Conservation (phyloP, 306 rosid species). For the Argentina anserina region DNA sequence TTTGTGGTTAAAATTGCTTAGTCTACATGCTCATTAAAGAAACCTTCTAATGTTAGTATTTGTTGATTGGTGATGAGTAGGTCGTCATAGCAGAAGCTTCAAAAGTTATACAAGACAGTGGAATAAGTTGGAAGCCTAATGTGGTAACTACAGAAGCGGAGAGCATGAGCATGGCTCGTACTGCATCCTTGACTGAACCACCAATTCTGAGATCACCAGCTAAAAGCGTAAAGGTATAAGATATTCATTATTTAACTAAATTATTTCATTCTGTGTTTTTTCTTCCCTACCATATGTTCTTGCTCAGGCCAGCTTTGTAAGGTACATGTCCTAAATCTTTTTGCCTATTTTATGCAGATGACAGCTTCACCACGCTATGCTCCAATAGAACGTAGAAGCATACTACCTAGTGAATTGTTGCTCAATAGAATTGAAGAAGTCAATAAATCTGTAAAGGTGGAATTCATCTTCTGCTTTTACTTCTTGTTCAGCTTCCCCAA, state of each 20-base stretch:
- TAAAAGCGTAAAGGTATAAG: slow-evolving; percentile 60
- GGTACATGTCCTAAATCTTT: not conserved
- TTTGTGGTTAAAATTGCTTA: not conserved
- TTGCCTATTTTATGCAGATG: slow-evolving; percentile 42
- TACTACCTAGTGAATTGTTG: slow-evolving; percentile 47
- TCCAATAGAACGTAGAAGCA: slow-evolving; percentile 45
- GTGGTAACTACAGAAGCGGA: slow-evolving; percentile 43
- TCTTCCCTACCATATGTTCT: not conserved
- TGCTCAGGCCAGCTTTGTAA: not conserved
- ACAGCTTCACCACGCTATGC: slow-evolving; percentile 44
- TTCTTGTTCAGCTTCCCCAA: not conserved
- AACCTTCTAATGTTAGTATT: slow-evolving; percentile 14
- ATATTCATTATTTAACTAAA: not conserved
- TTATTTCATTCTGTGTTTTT: not conserved
- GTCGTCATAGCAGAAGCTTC: slow-evolving; percentile 75
- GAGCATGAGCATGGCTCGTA: slow-evolving; percentile 22
- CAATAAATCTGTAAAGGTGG: slow-evolving; percentile 77
- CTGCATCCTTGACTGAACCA: slow-evolving; percentile 44
- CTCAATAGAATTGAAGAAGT: slow-evolving; percentile 81
- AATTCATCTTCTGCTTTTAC: slow-evolving; percentile 10
- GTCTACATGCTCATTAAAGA: slow-evolving; percentile 2
- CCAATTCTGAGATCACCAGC: slow-evolving; percentile 67
- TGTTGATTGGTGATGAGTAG: slow-evolving; percentile 42
- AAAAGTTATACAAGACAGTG: slow-evolving; percentile 42
- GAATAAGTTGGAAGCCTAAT: slow-evolving; percentile 44